Conservation (phyloP, 2,329 filamentous ascomycete genomes). For the Botrytis squamosa region DNA sequence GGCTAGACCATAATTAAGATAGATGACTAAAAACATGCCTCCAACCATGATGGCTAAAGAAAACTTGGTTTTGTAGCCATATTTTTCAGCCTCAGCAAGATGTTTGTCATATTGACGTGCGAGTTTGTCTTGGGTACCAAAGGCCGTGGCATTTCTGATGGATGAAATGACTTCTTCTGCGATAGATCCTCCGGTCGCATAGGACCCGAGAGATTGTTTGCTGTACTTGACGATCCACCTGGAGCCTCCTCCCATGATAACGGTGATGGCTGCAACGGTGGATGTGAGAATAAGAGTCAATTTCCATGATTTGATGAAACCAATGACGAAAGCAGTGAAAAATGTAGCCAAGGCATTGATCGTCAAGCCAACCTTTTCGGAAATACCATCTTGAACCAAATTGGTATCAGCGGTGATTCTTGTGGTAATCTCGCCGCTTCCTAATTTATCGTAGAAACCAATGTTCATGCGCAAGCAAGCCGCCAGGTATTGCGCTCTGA, state of each 20-base stretch:
- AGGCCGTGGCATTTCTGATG: conserved; percentile 87
- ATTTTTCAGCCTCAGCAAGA: conserved; percentile 69
- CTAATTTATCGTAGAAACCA: conserved; percentile 88
- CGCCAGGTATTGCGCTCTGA: conserved; percentile 78
- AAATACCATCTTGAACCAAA: conserved; percentile 88
- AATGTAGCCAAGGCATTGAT: conserved; percentile 78
- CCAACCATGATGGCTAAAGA: conserved; percentile 76
- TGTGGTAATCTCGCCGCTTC: conserved; percentile 89
- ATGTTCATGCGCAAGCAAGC: conserved; percentile 87
- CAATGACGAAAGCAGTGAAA: conserved; percentile 83
- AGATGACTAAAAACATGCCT: conserved; percentile 78
- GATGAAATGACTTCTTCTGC: conserved; percentile 95
- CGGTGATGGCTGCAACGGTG: conserved; percentile 75
- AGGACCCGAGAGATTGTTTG: conserved; percentile 73
- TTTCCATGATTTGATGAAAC: conserved; percentile 90
- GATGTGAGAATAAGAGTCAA: conserved; percentile 83
- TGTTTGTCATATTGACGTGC: conserved; percentile 80
- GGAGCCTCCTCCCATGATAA: conserved; percentile 73
- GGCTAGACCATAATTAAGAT: conserved; percentile 80
- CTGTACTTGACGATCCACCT: conserved; percentile 77
- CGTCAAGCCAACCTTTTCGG: conserved; percentile 80
- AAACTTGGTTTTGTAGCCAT: conserved; percentile 73
- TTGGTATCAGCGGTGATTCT: conserved; percentile 94
- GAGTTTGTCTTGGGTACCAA: conserved; percentile 90
- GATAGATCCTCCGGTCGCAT: conserved; percentile 80